Evolutionary conservation across 176 grass and related monocot species (phyloP), one percentile per base, ranked within the genome.

Genomic region (Avena eriantha): DNA sequence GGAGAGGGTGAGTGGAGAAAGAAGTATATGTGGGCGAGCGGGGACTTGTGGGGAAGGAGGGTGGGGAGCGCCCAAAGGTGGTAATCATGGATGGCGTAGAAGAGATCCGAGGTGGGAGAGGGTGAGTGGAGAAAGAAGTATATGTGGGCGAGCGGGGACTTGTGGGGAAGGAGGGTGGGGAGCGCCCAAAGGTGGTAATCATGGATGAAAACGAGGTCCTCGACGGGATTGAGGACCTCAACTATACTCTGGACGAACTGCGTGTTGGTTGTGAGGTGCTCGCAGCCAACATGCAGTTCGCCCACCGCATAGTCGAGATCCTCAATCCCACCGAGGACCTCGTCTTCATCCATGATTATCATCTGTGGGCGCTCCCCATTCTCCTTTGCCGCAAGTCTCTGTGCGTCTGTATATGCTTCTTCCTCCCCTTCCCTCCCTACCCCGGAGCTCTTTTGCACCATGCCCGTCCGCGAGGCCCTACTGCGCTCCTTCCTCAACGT

Each of bases 81-180:
- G 56, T 94, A 91, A 41, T 94, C 92, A 36, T 94, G 89, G 66
- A 94, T 72, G 86, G 92, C 80, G 43, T 83, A 77, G 72, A 89
- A 91, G 61, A 94, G 80, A 80, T 94, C 92, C 4, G 86, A 94
- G 92, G 51, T 47, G 92, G 92, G 78, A 94, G 91, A 1, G 92
- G 89, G 5, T 29, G 88, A 86, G 55, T 94, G 92, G 50, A 94
- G 92, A 26, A 94, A 94, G 81, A 91, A 94, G 23, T 5, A 94
- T 81, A 36, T 83, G 85, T 2, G 29, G 2, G 83, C 75, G 10
- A 75, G 50, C 3, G 83, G 81, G 36, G 66, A 87, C 53, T 84
- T 87, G 70, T 82, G 85, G 29, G 86, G 83, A 5, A 94, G 89
- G 65, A 89, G 73, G 78, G 89, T 91, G 14, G 89, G 86, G 61